Base-by-base conservation (phyloP, 2,329 filamentous ascomycete species). In the Xylariaceae sp. region DNA sequence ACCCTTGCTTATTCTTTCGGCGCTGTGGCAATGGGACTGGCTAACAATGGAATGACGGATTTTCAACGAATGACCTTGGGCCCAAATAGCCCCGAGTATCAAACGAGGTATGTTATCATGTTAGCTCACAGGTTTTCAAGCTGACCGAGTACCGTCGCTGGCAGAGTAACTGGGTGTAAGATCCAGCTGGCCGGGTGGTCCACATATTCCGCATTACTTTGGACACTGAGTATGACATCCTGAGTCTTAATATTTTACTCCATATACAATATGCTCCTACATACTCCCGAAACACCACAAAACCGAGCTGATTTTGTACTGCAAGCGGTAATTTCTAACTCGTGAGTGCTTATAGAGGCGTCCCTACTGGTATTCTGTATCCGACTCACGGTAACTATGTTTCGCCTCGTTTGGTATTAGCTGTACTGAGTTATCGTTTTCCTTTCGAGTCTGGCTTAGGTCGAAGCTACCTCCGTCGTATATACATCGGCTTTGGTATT, bases 331-430 rank as follows among this genome's bases (percentile, higher is more conserved):
- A n/a, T n/a, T n/a, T n/a, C n/a, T n/a, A n/a, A n/a, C n/a, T n/a
- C n/a, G n/a, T n/a, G n/a, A n/a, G n/a, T n/a, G n/a, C n/a, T n/a
- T n/a, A n/a, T n/a, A n/a, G n/a, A 85, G 67, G 65, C 76, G 0
- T 82, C 80, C 56, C 77, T 85, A 73, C 73, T 79, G 4, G 69
- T 82, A 29, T 85, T 84, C 66, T 85, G 84, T 65, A 74, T 77
- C 9, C 74, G 82, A 54, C 71, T 85, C 19, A 82, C 78, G 56
- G 71, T 69, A 66, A 54, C 8, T 47, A 26, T 39, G 14, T 54
- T 23, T 6, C n/a, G 33, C 16, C 6, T 26, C 19, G 4, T 28
- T 33, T 16, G 3, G 6, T 21, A 17, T 43, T 16, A 33, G 14
- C 11, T 33, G 11, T 36, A 17, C 41, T 56, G 33, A 51, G 11